Evolutionary conservation across 2,329 filamentous ascomycete genomes (phyloP).

Genomic region (Camillea tinctor): DNA sequence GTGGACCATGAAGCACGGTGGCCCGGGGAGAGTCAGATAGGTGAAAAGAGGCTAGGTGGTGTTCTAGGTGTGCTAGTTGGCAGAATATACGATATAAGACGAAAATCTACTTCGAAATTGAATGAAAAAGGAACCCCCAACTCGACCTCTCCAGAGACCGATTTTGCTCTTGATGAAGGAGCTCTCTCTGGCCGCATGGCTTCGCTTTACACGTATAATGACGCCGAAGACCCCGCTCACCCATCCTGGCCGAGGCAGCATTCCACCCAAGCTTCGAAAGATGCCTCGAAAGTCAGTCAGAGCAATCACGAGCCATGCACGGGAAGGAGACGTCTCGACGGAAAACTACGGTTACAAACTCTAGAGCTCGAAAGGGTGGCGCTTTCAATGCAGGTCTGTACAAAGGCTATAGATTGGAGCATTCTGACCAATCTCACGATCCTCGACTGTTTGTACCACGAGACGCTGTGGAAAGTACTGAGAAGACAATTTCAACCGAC

Average conservation of each 20-base stretch:
- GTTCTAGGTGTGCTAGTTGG: constrained; percentile 68
- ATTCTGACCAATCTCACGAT: constrained; percentile 70
- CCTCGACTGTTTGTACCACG: constrained; percentile 69
- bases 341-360: constrained; percentile 64
- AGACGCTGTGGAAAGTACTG: constrained; percentile 72
- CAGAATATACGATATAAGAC: constrained; percentile 57
- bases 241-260: constrained; percentile 3
- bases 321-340: constrained; percentile 45
- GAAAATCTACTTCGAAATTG: constrained; percentile 17
- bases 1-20: constrained; percentile 58
- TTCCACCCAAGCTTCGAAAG: not conserved
- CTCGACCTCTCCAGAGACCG: not conserved
- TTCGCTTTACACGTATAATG: not conserved
- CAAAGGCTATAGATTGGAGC: constrained; percentile 73
- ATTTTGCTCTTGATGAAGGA: not conserved
- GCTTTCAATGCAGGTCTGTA: constrained; percentile 69
- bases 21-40: constrained; percentile 56
- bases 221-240: constrained; percentile 2
- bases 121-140: constrained; percentile 10
- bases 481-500: constrained; percentile 59
- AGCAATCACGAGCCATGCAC: constrained; percentile 3
- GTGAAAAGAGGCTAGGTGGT: constrained; percentile 64
- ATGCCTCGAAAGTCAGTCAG: not conserved
- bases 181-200: constrained; percentile 1
- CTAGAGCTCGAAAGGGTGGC: constrained; percentile 74